Evolutionary conservation across 2,329 filamentous ascomycete species (phyloP), one percentile per base, ranked within the genome.

Genomic region (Verticillium klebahnii): DNA sequence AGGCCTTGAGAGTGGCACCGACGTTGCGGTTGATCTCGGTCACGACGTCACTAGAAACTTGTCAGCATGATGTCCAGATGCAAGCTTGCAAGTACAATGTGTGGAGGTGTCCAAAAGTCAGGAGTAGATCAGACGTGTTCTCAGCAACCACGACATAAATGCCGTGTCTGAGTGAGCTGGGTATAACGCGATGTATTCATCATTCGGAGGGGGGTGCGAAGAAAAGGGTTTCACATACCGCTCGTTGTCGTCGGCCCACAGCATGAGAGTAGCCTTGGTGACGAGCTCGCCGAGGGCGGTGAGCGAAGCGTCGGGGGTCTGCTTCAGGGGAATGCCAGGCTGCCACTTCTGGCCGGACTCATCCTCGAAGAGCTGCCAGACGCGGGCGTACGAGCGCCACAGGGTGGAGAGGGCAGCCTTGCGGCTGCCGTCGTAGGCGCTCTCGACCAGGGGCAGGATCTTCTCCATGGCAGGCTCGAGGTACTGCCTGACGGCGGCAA

Each of bases 161-260:
- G 80, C 80, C 85, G 91, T 89, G 89, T 98, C 90, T 91, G 92
- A 97, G 93, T 97, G 94, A 97, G 93, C 93, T 97, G 93, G 93
- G 94, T 94, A 86, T 94, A 93, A 93, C 92, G 91, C 88, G 86
- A 81, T 78, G 82, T 85, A 82, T 79, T 97, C 93, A 97, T 97
- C 93, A 92, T 89, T 71, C 78, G 73, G 74, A 72, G 63, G 61
- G 61, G 52, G 37, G 50, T 61, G 2, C 60, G 17, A 39, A 19
- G 32, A 65, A 64, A 64, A 64, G 66, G 40, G 58, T 55, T 31
- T 14, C 67, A 92, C 94, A 73, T 90, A 97, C 93, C 93, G 88
- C 77, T 99, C 95, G 73, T 88, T 86, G 77, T 99, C 95, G 69
- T 96, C 92, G 66, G 89, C 82, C 92, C 94, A 97, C 67, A 94